Evolutionary conservation across 2,329 filamentous ascomycete species (phyloP).

Genomic region (Rutstroemia sydowiana): DNA sequence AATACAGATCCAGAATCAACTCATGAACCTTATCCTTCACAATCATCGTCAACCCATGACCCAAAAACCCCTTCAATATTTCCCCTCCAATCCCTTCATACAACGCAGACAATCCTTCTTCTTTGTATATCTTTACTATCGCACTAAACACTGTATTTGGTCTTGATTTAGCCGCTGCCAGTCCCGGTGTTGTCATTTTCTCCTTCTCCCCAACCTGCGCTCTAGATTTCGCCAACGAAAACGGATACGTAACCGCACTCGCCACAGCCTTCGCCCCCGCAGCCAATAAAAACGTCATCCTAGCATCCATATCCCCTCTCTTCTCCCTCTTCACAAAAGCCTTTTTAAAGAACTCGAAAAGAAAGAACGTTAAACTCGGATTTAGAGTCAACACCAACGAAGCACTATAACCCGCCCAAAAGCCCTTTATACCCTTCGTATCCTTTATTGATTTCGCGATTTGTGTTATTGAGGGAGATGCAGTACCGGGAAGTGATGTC

Average conservation of each 20-base stretch:
- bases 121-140: slow-evolving; percentile 48
- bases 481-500: slow-evolving; percentile 33
- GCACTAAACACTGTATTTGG: slow-evolving; percentile 54
- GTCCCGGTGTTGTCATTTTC: background rate
- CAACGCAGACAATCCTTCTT: slow-evolving; percentile 60
- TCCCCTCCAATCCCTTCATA: slow-evolving; percentile 74
- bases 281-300: slow-evolving; percentile 57
- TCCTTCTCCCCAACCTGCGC: slow-evolving; percentile 45
- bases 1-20: slow-evolving; percentile 65
- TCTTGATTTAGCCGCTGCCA: slow-evolving; percentile 23
- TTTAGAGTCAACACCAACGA: slow-evolving; percentile 75
- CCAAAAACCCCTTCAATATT: slow-evolving; percentile 75
- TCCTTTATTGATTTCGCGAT: slow-evolving; percentile 56
- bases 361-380: slow-evolving; percentile 76
- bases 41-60: slow-evolving; percentile 80
- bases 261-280: slow-evolving; percentile 74
- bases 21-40: slow-evolving; percentile 73
- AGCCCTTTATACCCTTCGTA: slow-evolving; percentile 66
- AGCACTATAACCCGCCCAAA: slow-evolving; percentile 86
- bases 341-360: slow-evolving; percentile 66
- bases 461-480: slow-evolving; percentile 35
- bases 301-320: slow-evolving; percentile 44
- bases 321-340: slow-evolving; percentile 46
- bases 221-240: slow-evolving; percentile 76
- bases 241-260: slow-evolving; percentile 72